Conservation (phyloP, 1,284 basidiomycete genomes). For the Chondrostereum purpureum region DNA sequence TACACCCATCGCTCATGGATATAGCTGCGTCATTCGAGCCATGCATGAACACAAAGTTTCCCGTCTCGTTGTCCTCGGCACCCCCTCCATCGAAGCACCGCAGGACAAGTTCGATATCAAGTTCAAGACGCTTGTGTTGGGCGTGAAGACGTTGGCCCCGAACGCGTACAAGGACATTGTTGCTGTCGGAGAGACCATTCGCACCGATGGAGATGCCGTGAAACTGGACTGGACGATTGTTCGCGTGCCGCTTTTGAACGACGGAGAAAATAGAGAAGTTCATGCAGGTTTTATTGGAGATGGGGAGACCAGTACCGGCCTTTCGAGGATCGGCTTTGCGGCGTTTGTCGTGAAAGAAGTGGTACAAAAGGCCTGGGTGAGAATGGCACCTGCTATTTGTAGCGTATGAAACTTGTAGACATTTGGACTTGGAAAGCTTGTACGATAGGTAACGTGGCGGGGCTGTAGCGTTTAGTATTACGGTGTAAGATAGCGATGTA, state of each 20-base stretch:
- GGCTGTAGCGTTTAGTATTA: too few species aligned
- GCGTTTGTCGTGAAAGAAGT: constrained; percentile 54
- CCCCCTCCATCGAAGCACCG: constrained; percentile 54
- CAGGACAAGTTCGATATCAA: constrained; percentile 47
- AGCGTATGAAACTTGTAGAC: too few species aligned
- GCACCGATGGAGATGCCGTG: constrained; percentile 23
- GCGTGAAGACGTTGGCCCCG: constrained; percentile 29
- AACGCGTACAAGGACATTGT: constrained; percentile 44
- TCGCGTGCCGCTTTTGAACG: constrained; percentile 54
- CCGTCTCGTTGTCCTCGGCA: constrained; percentile 59
- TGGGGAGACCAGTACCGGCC: constrained; percentile 36
- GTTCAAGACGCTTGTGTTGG: constrained; percentile 38
- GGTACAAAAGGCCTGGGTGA: constrained; percentile 43
- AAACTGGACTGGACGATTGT: constrained; percentile 61
- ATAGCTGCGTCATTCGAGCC: constrained; percentile 42
- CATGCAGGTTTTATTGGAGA: constrained; percentile 63
- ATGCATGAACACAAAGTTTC: constrained; percentile 47
- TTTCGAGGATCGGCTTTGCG: constrained; percentile 52
- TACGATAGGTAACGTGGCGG: too few species aligned
- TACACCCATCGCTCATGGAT: constrained; percentile 56
- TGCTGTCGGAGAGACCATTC: constrained; percentile 48
- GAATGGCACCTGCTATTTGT: constrained; percentile 17
- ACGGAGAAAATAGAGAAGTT: constrained; percentile 35
- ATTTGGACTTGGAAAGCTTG: too few species aligned
- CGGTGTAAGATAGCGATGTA: too few species aligned